phyloP scores from a whole-genome alignment of 2,329 filamentous ascomycete genomes.

The Phyllosticta citriasiana region DNA sequence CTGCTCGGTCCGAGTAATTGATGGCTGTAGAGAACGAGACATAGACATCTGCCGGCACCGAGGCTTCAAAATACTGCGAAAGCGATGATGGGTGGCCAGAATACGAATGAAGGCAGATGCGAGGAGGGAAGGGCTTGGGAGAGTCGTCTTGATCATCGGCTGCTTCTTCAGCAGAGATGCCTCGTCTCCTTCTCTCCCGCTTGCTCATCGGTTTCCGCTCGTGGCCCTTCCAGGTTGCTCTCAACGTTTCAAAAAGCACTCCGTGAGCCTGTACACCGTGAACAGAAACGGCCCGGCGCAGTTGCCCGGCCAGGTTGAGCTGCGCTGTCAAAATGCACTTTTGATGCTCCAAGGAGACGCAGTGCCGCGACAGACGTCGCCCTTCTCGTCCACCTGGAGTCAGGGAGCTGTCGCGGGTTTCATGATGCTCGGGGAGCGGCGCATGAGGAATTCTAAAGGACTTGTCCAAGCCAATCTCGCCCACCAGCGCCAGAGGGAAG shows the following conservation, averaged over 20 bases:
- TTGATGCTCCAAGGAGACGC: conserved; percentile 61
- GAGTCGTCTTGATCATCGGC: conserved; percentile 4
- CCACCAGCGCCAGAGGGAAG: conserved; percentile 57
- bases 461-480: conserved; percentile 70
- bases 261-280: conserved; percentile 73
- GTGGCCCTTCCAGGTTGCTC: conserved; percentile 59
- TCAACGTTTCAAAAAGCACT: conserved; percentile 54
- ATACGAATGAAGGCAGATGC: conserved; percentile 91
- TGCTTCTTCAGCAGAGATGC: conserved; percentile 1
- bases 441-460: conserved; percentile 61
- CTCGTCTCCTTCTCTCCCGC: conserved; percentile 37
- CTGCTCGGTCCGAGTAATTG: conserved; percentile 51
- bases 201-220: conserved; percentile 53
- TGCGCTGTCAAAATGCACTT: conserved; percentile 55
- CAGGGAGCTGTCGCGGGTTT: conserved; percentile 37
- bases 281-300: conserved; percentile 55
- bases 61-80: conserved; percentile 64
- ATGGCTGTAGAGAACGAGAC: conserved; percentile 82
- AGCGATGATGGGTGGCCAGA: conserved; percentile 67
- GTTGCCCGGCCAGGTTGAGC: conserved; percentile 59
- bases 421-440: conserved; percentile 36
- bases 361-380: conserved; percentile 54
- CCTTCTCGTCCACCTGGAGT: conserved; percentile 65
- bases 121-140: conserved; percentile 63
- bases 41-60: conserved; percentile 66